These are phyloP conservation scores for Leonotis leonurus DNA, from an alignment of 257 asterid genomes.

Conservation along the genomic window DNA sequence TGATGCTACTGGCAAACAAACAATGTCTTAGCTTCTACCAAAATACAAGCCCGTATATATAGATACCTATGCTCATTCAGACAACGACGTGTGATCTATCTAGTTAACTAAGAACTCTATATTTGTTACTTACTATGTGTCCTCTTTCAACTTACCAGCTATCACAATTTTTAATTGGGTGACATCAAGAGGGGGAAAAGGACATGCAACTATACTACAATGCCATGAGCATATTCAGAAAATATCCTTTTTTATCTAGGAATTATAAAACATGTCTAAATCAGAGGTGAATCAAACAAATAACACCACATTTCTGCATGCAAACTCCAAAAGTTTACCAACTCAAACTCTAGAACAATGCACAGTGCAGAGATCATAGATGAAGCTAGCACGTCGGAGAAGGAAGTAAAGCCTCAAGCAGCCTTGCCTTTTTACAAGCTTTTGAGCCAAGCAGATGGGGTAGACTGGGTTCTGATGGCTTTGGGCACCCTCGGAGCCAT, in stretches of 20 bases:
- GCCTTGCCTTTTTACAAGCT: slow-evolving; percentile 45
- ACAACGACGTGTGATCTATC: neutral
- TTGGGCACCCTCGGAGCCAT: slow-evolving; percentile 63
- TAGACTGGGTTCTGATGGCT: slow-evolving; percentile 71
- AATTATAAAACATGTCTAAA: slow-evolving; percentile 12
- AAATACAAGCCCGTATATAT: neutral
- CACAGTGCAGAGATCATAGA: slow-evolving; percentile 14
- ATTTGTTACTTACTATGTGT: slow-evolving; percentile 20
- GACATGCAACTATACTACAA: slow-evolving; percentile 18
- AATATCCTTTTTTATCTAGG: slow-evolving; percentile 24
- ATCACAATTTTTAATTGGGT: neutral
- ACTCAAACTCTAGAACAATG: slow-evolving; percentile 21
- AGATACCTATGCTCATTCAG: neutral
- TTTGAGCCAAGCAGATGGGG: slow-evolving; percentile 54
- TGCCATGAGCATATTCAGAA: slow-evolving; percentile 28
- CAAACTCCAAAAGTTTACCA: slow-evolving; percentile 11
- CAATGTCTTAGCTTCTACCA: neutral
- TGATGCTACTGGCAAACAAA: neutral
- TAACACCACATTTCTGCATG: slow-evolving; percentile 8
- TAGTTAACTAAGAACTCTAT: slow-evolving; percentile 7
- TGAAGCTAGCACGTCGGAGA: slow-evolving; percentile 16
- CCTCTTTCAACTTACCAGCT: slow-evolving; percentile 16
- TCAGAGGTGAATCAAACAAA: neutral
- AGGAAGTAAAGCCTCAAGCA: slow-evolving; percentile 12
- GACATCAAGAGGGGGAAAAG: neutral